Base-by-base conservation (phyloP, 495 filamentous ascomycete genomes). In the Durotheca rogersii region DNA sequence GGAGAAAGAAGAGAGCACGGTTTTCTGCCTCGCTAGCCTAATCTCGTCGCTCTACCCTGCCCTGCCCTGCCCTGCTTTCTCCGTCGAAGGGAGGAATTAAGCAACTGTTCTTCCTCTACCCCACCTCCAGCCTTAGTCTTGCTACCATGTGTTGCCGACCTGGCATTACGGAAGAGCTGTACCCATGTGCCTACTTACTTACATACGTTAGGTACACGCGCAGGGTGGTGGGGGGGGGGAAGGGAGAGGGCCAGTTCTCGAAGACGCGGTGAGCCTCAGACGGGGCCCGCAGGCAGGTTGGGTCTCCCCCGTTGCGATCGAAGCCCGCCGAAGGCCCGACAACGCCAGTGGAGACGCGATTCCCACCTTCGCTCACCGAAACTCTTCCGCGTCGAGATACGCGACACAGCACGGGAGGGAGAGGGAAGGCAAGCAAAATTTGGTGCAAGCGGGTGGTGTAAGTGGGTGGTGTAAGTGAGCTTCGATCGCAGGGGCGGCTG, bases 41-140 rank as follows among this genome's bases (percentile, higher is more conserved):
- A n/a, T n/a, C n/a, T n/a, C n/a, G n/a, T n/a, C n/a, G n/a, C n/a
- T n/a, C n/a, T n/a, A n/a, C n/a, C n/a, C n/a, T n/a, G 51, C 51
- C 38, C 50, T 15, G 44, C 20, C 41, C n/a, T 51, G 51, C 44
- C 51, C 56, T n/a, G n/a, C n/a, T n/a, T n/a, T n/a, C 51, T 45
- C 53, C 41, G 40, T 34, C 17, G 30, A 39, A 41, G 30, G 41
- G 23, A 35, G 37, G 32, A n/a, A n/a, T n/a, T n/a, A n/a, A n/a
- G n/a, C n/a, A n/a, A n/a, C n/a, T n/a, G n/a, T n/a, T n/a, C n/a
- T n/a, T n/a, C n/a, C n/a, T n/a, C n/a, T n/a, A n/a, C n/a, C n/a
- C n/a, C n/a, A n/a, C n/a, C n/a, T n/a, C n/a, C n/a, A n/a, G n/a
- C n/a, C n/a, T n/a, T n/a, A n/a, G n/a, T n/a, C n/a, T n/a, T n/a